Evolutionary conservation across 2,329 filamentous ascomycete genomes (phyloP).

Genomic region (Sordariomycetes sp.): DNA sequence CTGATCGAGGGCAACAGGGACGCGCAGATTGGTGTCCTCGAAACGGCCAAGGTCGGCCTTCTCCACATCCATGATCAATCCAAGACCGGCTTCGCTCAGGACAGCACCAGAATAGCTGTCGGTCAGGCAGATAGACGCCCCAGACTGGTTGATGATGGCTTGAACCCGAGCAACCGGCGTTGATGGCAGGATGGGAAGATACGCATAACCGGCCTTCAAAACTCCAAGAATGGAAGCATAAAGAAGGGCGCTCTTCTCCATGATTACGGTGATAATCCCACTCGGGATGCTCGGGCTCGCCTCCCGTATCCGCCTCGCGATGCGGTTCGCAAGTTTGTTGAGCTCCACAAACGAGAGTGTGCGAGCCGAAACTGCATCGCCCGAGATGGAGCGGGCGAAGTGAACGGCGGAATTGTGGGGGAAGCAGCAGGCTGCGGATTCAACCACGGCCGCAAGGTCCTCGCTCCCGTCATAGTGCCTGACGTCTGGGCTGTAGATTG

Average conservation of each 20-base stretch:
- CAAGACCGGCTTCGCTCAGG: background rate
- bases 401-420: slow-evolving; percentile 52
- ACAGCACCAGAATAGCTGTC: slow-evolving; percentile 17
- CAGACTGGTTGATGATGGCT: slow-evolving; percentile 52
- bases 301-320: slow-evolving; percentile 43
- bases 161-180: slow-evolving; percentile 51
- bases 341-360: slow-evolving; percentile 54
- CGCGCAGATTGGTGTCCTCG: slow-evolving; percentile 22
- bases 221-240: slow-evolving; percentile 67
- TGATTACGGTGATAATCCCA: slow-evolving; percentile 57
- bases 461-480: slow-evolving; percentile 20
- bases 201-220: slow-evolving; percentile 65
- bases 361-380: slow-evolving; percentile 19
- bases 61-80: slow-evolving; percentile 22
- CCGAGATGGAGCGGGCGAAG: slow-evolving; percentile 43
- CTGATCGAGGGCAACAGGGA: slow-evolving; percentile 30
- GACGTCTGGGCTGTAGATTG: slow-evolving; percentile 34
- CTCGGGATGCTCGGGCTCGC: slow-evolving; percentile 30
- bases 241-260: slow-evolving; percentile 65
- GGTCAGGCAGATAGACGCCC: slow-evolving; percentile 32
- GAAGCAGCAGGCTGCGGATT: slow-evolving; percentile 32
- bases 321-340: slow-evolving; percentile 50
- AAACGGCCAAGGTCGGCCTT: slow-evolving; percentile 15
- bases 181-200: slow-evolving; percentile 68
- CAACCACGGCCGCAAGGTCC: slow-evolving; percentile 42